Percentiles rank a stretch among this genome's conserved stretches.
Conservation (phyloP, 768 basidiomycete species). For the Pleurotus citrinopileatus region DNA sequence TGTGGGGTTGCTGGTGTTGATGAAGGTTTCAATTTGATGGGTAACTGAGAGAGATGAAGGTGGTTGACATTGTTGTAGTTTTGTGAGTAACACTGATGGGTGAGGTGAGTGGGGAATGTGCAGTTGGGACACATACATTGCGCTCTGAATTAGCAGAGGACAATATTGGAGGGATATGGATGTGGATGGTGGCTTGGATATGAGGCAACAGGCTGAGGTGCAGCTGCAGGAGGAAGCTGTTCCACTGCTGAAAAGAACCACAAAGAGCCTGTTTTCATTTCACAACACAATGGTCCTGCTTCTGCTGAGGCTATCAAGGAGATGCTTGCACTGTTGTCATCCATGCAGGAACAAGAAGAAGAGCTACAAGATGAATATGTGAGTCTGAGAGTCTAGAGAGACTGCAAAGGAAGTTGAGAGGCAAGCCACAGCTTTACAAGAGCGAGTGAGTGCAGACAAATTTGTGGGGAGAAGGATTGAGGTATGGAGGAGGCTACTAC, state of each 20-base stretch:
- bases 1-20: not conserved
- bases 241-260: conserved; percentile 24
- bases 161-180: conserved; percentile 24
- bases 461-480: too few relatives aligned
- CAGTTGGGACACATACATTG: conserved; percentile 70
- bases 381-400: too few relatives aligned
- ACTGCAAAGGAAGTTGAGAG: too few relatives aligned
- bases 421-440: too few relatives aligned
- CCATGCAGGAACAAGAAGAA: too few relatives aligned
- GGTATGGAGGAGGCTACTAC: too few relatives aligned
- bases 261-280: too few relatives aligned
- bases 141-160: conserved; percentile 67
- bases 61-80: not conserved
- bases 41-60: not conserved
- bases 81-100: conserved; percentile 21
- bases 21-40: not conserved
- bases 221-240: conserved; percentile 31
- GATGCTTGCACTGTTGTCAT: too few relatives aligned
- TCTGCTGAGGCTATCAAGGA: too few relatives aligned
- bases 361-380: too few relatives aligned
- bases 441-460: too few relatives aligned
- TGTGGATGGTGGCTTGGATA: conserved; percentile 16
- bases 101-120: conserved; percentile 65
- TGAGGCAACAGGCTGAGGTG: not conserved
- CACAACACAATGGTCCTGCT: too few relatives aligned